Base-by-base conservation (phyloP, 164 flowering plant species). In the Tetracentron sinense region DNA sequence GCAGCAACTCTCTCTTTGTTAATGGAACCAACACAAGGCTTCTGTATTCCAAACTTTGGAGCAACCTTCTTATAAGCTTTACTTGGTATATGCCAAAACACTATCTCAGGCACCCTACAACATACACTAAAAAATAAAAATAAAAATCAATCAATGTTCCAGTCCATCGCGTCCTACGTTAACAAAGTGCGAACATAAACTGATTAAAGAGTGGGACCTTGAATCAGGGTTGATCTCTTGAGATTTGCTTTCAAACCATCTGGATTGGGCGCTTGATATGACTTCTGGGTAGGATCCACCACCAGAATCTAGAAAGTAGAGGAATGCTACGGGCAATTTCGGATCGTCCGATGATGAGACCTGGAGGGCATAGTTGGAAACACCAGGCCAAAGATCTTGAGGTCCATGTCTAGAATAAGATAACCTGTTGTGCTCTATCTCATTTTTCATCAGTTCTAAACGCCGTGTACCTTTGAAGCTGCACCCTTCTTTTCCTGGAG, bases 31-130 rank as follows among this genome's bases (percentile, higher is more conserved):
- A 90, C 87, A 71, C 98, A 88, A 60, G 88, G 88, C 68, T 75
- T 75, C 7, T 58, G 62, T 59, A 83, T 66, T 46, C 64, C 52
- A 50, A 55, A 72, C 67, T 20, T 56, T 17, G 94, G 97, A 69
- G 89, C 88, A 61, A 83, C 96, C 54, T 75, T 60, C 67, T 72
- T 68, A 55, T 79, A 92, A 20, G 93, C 89, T 67, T 71, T 69
- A 74, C 88, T 84, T 61, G 96, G 98, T 73, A 92, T 86, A 56
- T 92, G 98, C 98, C 98, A 88, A 69, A 92, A 92, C 20, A 92
- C 62, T 21, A 92, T 62, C 77, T 92, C 96, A 14, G 98, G 90
- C 8, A 90, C 69, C 75, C 98, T 90, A 75, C 42, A 48, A 21
- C 21, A 73, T 44, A 20, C 5, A 5, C 1, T n/a, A 60, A 44